Evolutionary conservation across 306 rosid genomes (phyloP).

Genomic region (Echinosophora koreensis): DNA sequence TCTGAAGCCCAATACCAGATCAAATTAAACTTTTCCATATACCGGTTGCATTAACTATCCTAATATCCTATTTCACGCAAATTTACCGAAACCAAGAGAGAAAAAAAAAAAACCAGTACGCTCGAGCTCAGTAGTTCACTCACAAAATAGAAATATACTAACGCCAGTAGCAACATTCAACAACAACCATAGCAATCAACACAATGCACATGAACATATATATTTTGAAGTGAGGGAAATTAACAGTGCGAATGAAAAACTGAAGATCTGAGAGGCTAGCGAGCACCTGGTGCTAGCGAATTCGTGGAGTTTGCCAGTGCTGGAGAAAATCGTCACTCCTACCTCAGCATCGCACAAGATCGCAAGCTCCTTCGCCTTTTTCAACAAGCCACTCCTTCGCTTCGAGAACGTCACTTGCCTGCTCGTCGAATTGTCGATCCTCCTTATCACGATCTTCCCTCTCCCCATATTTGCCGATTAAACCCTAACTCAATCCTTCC

Average conservation of each 20-base stretch:
- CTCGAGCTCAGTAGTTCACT: background rate
- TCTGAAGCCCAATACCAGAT: slow-evolving; percentile 6
- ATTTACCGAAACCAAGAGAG: background rate
- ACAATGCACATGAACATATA: background rate
- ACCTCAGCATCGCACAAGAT: slow-evolving; percentile 94
- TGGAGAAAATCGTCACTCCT: slow-evolving; percentile 88
- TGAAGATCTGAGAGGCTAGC: slow-evolving; percentile 40
- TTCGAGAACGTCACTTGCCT: slow-evolving; percentile 94
- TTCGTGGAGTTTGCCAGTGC: slow-evolving; percentile 91
- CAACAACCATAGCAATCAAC: background rate
- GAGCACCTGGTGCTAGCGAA: slow-evolving; percentile 76
- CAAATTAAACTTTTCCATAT: background rate
- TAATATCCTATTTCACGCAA: background rate
- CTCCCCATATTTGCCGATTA: slow-evolving; percentile 67
- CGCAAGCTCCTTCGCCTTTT: slow-evolving; percentile 94
- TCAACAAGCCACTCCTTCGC: slow-evolving; percentile 82
- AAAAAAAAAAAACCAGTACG: background rate
- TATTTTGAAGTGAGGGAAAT: background rate
- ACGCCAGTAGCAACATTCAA: slow-evolving; percentile 8
- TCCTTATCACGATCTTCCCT: slow-evolving; percentile 95
- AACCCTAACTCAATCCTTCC: slow-evolving; percentile 48
- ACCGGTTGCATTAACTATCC: background rate
- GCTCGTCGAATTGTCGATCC: slow-evolving; percentile 93
- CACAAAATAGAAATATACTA: background rate
- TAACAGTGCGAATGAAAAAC: background rate